These are phyloP conservation scores for Rhodosporidiobolus sp. DNA, from an alignment of 768 basidiomycete species.

Conservation along the genomic window DNA sequence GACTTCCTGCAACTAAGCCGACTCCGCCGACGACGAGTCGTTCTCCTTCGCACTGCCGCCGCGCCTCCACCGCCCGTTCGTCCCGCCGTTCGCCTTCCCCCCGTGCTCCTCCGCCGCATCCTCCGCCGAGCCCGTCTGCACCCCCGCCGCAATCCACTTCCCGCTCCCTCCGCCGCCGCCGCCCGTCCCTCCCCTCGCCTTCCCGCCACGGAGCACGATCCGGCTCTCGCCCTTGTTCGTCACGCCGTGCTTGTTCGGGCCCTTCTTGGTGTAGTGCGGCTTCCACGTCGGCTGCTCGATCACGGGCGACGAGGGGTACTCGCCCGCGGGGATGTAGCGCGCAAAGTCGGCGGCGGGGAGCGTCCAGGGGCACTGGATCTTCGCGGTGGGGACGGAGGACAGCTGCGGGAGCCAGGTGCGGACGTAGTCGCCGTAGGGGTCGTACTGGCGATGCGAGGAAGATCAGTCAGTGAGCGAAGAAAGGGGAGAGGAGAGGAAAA, in stretches of 20 bases:
- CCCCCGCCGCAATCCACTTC: too few species aligned
- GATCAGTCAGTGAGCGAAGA: neutral
- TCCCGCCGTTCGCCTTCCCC: too few species aligned
- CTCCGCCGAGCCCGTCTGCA: too few species aligned
- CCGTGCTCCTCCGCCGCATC: too few species aligned
- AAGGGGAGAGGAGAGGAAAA: neutral
- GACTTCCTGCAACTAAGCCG: neutral
- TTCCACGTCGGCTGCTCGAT: slow-evolving; percentile 41
- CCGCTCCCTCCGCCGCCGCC: too few species aligned
- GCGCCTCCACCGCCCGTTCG: too few species aligned
- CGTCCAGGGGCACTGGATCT: slow-evolving; percentile 42
- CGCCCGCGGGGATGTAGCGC: slow-evolving; percentile 5
- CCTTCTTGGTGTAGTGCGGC: slow-evolving; percentile 38
- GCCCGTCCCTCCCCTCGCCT: too few species aligned
- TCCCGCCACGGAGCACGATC: too few species aligned
- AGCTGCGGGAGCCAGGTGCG: slow-evolving; percentile 41
- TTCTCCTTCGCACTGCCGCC: too few species aligned
- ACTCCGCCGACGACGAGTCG: too few species aligned
- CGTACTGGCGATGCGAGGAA: slow-evolving; percentile 13
- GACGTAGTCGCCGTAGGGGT: slow-evolving; percentile 34
- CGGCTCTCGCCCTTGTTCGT: slow-evolving; percentile 14
- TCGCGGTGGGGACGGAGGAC: slow-evolving; percentile 8
- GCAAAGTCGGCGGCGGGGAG: slow-evolving; percentile 22
- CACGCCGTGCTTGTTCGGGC: slow-evolving; percentile 33
- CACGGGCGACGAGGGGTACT: slow-evolving; percentile 33